phyloP scores from a whole-genome alignment of 108 stramenopile species.

The Tribonema minus region DNA sequence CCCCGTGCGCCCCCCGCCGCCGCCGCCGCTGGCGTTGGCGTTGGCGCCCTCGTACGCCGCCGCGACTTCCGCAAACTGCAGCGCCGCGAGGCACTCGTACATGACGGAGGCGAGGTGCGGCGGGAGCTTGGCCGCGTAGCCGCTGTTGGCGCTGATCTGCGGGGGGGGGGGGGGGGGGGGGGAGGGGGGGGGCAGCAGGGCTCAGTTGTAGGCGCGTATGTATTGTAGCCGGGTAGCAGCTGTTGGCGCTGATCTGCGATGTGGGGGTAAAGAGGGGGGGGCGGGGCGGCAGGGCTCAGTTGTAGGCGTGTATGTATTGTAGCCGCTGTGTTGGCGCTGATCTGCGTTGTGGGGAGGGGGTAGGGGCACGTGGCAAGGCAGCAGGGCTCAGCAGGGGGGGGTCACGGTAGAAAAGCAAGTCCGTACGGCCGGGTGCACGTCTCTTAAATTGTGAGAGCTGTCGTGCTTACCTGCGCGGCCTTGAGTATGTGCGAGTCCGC shows the following conservation, averaged over 20 bases:
- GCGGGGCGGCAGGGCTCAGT: not conserved
- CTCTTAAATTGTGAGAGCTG: no score
- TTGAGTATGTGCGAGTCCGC: constrained; percentile 44
- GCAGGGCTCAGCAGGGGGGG: no score
- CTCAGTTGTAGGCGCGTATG: not conserved
- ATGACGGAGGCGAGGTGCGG: constrained; percentile 7
- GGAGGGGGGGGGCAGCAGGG: not conserved
- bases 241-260: not conserved
- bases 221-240: constrained; percentile 13
- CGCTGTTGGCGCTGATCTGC: not conserved
- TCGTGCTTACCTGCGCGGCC: constrained; percentile 32
- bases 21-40: not conserved
- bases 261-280: not conserved
- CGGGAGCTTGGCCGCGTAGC: constrained; percentile 19
- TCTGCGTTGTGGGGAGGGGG: not conserved
- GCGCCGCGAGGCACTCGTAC: constrained; percentile 17
- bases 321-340: not conserved
- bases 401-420: no score
- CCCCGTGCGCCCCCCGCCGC: no score
- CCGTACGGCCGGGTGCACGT: no score
- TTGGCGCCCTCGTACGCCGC: constrained; percentile 4
- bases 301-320: not conserved
- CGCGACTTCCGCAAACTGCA: constrained; percentile 38
- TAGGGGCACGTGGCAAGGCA: not conserved
- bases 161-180: not conserved